Conservation (phyloP, 768 basidiomycete species). For the Amanita fuliginea region DNA sequence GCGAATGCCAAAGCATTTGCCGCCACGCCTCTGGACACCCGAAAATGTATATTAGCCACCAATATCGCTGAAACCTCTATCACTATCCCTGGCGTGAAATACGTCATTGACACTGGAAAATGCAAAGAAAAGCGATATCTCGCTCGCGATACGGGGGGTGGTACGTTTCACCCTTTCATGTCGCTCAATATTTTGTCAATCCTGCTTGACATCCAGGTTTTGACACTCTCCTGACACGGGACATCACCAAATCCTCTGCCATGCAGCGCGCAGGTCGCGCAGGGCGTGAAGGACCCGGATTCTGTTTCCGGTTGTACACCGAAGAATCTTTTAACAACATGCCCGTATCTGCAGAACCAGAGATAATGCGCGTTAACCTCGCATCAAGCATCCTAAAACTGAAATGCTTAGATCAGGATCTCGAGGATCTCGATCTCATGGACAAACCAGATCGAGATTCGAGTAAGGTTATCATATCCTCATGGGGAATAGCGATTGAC, state of each 20-base stretch:
- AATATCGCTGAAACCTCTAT: constrained; percentile 98
- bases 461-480: constrained; percentile 33
- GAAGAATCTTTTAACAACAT: constrained; percentile 66
- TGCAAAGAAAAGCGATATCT: constrained; percentile 91
- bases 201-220: constrained; percentile 48
- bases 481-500: not conserved
- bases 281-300: constrained; percentile 81
- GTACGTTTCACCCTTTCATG: constrained; percentile 19
- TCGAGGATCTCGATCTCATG: constrained; percentile 80
- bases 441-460: constrained; percentile 71
- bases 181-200: not conserved
- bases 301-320: constrained; percentile 90
- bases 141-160: constrained; percentile 56
- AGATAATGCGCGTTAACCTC: constrained; percentile 83
- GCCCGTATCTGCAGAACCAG: constrained; percentile 63
- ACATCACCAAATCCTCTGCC: constrained; percentile 85
- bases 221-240: constrained; percentile 73
- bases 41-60: constrained; percentile 92
- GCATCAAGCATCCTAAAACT: constrained; percentile 78
- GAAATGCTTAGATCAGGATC: constrained; percentile 71
- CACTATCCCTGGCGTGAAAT: constrained; percentile 92
- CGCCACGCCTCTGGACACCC: constrained; percentile 48
- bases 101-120: constrained; percentile 93
- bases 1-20: constrained; percentile 75
- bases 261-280: constrained; percentile 94